phyloP scores from a whole-genome alignment of 495 filamentous ascomycete species.

The Aspergillus conjunctus region DNA sequence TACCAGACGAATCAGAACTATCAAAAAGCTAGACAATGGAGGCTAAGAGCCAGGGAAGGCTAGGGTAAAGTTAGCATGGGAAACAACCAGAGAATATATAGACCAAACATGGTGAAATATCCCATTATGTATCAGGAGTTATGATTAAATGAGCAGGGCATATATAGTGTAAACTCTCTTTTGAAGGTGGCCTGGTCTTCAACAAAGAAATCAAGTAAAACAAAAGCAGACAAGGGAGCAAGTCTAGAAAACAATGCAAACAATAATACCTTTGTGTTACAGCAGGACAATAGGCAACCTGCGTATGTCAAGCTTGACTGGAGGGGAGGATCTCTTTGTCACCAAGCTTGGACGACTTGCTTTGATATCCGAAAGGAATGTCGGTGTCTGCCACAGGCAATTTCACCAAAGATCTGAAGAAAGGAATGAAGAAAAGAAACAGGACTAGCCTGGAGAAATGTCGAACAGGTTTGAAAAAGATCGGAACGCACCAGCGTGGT shows the following conservation, averaged over 20 bases:
- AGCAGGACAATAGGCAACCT: conserved; percentile 9
- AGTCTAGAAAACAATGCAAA: background rate
- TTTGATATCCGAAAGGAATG: conserved; percentile 32
- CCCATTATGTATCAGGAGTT: background rate
- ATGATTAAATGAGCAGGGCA: too few relatives aligned
- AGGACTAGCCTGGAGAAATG: conserved; percentile 40
- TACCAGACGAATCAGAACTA: conserved; percentile 46
- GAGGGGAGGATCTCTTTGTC: conserved; percentile 1
- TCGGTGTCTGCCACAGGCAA: conserved; percentile 42
- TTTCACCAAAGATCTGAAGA: conserved; percentile 26
- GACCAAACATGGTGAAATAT: background rate
- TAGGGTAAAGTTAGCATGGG: background rate
- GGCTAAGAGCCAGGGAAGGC: conserved; percentile 11
- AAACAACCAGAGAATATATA: background rate
- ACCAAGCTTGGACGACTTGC: background rate
- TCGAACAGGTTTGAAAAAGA: conserved; percentile 36
- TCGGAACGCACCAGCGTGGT: conserved; percentile 29
- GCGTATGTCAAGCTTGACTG: conserved; percentile 7
- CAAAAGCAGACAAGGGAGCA: background rate
- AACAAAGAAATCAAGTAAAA: too few relatives aligned
- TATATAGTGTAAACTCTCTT: too few relatives aligned
- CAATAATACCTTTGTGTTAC: conserved; percentile 24
- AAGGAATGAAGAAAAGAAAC: conserved; percentile 39
- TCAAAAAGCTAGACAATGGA: conserved; percentile 28
- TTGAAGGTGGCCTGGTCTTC: too few relatives aligned